Percentiles rank a stretch among this genome's conserved stretches.
These are phyloP conservation scores for Beauveria bassiana DNA, from an alignment of 2,329 filamentous ascomycete species.

Conservation along the genomic window DNA sequence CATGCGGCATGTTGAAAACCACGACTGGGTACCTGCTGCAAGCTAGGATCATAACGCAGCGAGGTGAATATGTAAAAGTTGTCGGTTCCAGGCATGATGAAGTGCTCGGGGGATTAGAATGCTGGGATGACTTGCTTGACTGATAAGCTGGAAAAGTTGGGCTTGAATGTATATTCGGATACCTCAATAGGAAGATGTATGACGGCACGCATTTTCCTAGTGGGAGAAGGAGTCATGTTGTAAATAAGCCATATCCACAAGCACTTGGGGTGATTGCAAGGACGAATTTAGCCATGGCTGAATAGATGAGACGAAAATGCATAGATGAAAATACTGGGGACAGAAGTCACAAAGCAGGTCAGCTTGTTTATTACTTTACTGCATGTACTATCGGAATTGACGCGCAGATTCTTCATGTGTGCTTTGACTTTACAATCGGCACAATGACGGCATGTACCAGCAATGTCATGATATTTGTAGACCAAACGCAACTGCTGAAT, in stretches of 20 bases:
- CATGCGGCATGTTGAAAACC: constrained; percentile 38
- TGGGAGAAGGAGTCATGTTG: not conserved
- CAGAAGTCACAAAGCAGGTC: no score
- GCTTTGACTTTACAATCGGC: no score
- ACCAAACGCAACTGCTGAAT: no score
- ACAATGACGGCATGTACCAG: no score
- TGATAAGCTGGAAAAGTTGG: no score
- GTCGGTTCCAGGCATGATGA: constrained; percentile 24
- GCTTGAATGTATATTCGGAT: not conserved
- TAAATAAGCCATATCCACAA: not conserved
- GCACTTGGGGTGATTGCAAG: not conserved
- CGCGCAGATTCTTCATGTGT: no score
- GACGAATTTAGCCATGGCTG: not conserved
- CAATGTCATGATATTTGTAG: no score
- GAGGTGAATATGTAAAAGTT: constrained; percentile 61
- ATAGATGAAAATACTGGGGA: no score
- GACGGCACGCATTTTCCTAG: not conserved
- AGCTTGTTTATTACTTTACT: no score
- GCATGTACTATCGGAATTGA: no score
- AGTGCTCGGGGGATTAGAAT: not conserved
- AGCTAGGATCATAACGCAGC: constrained; percentile 59
- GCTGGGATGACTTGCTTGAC: not conserved
- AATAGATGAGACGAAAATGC: not conserved
- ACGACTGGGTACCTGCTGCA: constrained; percentile 37
- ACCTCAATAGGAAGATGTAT: not conserved